A percentile compares a stretch with the other conserved stretches of the same genome.
phyloP scores from a whole-genome alignment of 352 stramenopile species.

The Phytophthora capsici region DNA sequence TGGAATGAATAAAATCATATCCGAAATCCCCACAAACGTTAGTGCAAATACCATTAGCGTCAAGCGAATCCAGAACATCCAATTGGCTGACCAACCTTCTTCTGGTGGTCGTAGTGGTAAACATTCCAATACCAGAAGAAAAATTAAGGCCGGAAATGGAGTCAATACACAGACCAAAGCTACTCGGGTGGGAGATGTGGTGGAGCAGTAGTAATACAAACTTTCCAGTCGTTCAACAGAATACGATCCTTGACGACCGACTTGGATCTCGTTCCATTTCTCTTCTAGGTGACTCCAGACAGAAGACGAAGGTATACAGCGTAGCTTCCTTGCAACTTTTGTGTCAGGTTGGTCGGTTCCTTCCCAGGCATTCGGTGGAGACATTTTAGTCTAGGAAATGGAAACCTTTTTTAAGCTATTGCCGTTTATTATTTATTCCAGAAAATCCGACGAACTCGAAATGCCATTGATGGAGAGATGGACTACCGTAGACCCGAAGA shows the following conservation, averaged over 20 bases:
- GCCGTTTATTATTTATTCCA: too few relatives aligned
- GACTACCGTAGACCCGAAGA: too few relatives aligned
- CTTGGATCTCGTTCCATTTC: slow-evolving; percentile 25
- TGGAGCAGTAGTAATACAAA: slow-evolving; percentile 13
- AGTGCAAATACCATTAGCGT: slow-evolving; percentile 21
- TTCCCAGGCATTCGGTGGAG: neutral
- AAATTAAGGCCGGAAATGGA: slow-evolving; percentile 9
- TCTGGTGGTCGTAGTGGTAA: slow-evolving; percentile 21
- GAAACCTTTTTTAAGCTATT: neutral
- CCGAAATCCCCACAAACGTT: slow-evolving; percentile 3
- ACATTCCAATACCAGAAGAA: slow-evolving; percentile 28
- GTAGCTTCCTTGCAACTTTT: neutral
- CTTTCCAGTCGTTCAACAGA: slow-evolving; percentile 29
- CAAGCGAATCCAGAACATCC: slow-evolving; percentile 33
- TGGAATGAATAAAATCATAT: slow-evolving; percentile 13
- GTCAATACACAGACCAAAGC: slow-evolving; percentile 15
- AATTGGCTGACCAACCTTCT: slow-evolving; percentile 30
- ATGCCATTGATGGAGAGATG: too few relatives aligned
- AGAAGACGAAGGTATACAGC: neutral
- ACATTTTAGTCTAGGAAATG: neutral
- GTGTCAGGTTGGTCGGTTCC: neutral
- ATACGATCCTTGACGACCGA: slow-evolving; percentile 24
- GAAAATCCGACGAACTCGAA: too few relatives aligned
- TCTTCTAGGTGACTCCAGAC: slow-evolving; percentile 14
- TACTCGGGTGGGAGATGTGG: slow-evolving; percentile 13